Evolutionary conservation across 805 yeast species (phyloP), one percentile per base, ranked within the genome.

Genomic region (Lachancea quebecensis): DNA sequence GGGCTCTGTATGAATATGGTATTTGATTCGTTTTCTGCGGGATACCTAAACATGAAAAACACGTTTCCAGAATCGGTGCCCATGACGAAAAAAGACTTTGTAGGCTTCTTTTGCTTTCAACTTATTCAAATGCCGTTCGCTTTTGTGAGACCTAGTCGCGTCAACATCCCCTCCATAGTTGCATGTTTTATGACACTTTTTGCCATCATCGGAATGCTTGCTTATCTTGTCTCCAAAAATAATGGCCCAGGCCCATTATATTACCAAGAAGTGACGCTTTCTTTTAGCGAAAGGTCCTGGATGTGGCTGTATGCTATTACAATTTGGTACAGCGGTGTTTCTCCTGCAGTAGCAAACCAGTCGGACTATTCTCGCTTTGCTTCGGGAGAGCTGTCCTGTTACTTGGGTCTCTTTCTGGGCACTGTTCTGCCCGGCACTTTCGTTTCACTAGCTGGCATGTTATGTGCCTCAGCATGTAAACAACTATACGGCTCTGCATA

Each of bases 351-450:
- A 37, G 59, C 70, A 10, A 70, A 70, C 45, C 69, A 66, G 48
- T 57, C 70, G 25, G 74, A 70, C 50, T 70, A 59, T 47, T 62
- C 73, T 4, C 57, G 75, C 51, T 71, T 71, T 50, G 62, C 71
- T 9, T 49, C 51, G 7, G 46, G 54, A 11, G 50, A 52, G 27
- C 57, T 48, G 35, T 57, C 66, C 10, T 54, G 64, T 12, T 50
- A 58, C 17, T 37, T 44, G 34, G 71, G 71, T 29, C 56, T 64
- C 8, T 53, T 65, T 36, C 39, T 59, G 32, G 65, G 71, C 16
- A 60, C 63, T 35, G 56, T 67, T 44, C 50, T 65, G 16, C 62
- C 69, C 4, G 73, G 71, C 21, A 57, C 68, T 7, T 56, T 69
- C 36, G 61, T 70, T 11, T 72, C 73, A n/a, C 48, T 67, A 14